Conservation (phyloP, 108 stramenopile genomes). For the Pseudonitzschia multiseries region DNA sequence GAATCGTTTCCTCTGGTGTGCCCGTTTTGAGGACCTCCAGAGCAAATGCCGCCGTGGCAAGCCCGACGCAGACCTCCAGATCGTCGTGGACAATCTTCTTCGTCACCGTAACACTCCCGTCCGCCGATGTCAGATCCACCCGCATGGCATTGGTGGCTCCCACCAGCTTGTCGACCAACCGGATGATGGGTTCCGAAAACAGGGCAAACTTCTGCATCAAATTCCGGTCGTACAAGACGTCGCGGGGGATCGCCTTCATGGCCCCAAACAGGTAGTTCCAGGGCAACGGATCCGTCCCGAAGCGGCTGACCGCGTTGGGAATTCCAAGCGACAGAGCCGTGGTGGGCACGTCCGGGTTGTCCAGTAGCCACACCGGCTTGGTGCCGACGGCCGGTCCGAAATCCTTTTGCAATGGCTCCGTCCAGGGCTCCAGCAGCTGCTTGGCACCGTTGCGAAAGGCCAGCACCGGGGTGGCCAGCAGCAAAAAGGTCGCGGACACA, state of each 20-base stretch:
- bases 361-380: constrained; percentile 64
- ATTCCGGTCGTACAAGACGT: constrained; percentile 60
- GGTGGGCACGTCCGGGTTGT: constrained; percentile 53
- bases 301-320: constrained; percentile 49
- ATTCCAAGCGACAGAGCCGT: constrained; percentile 15
- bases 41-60: constrained; percentile 73
- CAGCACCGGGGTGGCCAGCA: constrained; percentile 69
- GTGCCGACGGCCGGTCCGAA: constrained; percentile 55
- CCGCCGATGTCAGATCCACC: constrained; percentile 41
- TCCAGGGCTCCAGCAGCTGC: constrained; percentile 41
- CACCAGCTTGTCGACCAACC: constrained; percentile 79
- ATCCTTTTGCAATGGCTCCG: constrained; percentile 30
- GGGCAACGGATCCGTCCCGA: constrained; percentile 77
- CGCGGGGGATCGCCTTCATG: constrained; percentile 60
- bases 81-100: constrained; percentile 66
- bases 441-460: constrained; percentile 51
- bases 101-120: constrained; percentile 14
- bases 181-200: constrained; percentile 82
- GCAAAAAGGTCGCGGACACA: constrained; percentile 78
- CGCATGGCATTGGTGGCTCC: constrained; percentile 87
- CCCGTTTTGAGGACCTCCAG: background rate
- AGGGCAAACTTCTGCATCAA: constrained; percentile 70
- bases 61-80: constrained; percentile 82
- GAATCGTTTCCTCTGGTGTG: background rate
- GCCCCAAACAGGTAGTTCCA: constrained; percentile 83